Base-by-base conservation (phyloP, 176 grass and related monocot species). In the Hordeum marinum region DNA sequence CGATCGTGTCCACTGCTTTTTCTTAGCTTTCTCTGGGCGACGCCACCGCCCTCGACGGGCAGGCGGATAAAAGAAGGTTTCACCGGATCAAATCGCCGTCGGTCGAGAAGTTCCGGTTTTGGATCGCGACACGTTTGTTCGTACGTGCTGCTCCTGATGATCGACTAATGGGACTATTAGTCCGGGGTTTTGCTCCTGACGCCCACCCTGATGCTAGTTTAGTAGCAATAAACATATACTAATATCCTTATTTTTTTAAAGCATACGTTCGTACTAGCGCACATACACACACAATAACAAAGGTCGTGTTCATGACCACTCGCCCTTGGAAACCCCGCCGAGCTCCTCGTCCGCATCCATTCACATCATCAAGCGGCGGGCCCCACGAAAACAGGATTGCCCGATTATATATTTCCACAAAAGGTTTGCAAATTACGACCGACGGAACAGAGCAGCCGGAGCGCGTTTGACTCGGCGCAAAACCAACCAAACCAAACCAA, bases 81-180 rank as follows among this genome's bases (percentile, higher is more conserved):
- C 55, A 80, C 77, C 67, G 34, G 72, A 63, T 13, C 68, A n/a
- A 63, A 29, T 54, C 21, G 68, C 68, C 7, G 24, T 86, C 45
- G 6, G 13, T 40, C 41, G 11, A 71, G 68, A 23, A 40, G 57
- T 65, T 71, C 68, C 85, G 68, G 29, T 55, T 63, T 17, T 3
- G 41, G 85, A 80, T 18, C 17, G 69, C 31, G 68, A 81, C 68
- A 0, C 65, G 10, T 66, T 87, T 66, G 58, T 75, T 52, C 39
- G 41, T 13, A 39, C 9, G 20, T 23, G 29, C 29, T 29, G 29
- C 29, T 29, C 29, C 29, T 29, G 29, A 29, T 29, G 29, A 29
- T 29, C 29, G 29, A 29, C 29, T 9, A 27, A 46, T 46, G 41
- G 8, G 25, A 27, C 26, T 45, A 72, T 12, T 5, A n/a, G 10